These are phyloP conservation scores for Pythium aristosporum DNA, from an alignment of 352 stramenopile species.

Conservation along the genomic window DNA sequence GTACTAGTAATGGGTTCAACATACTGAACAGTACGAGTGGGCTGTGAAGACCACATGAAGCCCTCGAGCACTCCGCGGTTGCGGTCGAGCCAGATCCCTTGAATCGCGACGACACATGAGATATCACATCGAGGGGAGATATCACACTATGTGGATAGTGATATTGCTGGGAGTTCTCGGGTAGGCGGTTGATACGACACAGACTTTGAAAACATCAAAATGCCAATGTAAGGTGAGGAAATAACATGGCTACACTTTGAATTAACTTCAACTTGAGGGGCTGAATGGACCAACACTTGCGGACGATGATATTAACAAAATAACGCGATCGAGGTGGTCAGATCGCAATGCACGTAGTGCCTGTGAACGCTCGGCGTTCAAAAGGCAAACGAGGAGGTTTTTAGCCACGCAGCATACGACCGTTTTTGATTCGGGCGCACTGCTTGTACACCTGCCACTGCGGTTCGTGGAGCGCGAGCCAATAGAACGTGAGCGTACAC, in stretches of 20 bases:
- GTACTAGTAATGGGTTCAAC: too few relatives aligned
- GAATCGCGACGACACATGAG: too few relatives aligned
- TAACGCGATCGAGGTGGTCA: background rate
- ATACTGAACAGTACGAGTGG: too few relatives aligned
- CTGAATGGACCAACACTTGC: too few relatives aligned
- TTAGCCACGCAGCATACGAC: constrained; percentile 3
- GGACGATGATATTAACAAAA: background rate
- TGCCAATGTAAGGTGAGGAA: background rate
- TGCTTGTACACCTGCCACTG: constrained; percentile 35
- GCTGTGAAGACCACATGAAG: too few relatives aligned
- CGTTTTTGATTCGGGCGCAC: constrained; percentile 26
- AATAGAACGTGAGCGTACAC: constrained; percentile 45
- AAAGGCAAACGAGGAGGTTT: background rate
- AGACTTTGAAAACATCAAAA: too few relatives aligned
- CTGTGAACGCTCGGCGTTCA: background rate
- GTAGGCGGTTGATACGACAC: too few relatives aligned
- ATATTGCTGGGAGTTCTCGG: too few relatives aligned
- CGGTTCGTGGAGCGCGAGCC: constrained; percentile 30
- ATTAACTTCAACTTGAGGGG: background rate
- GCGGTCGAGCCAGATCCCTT: too few relatives aligned
- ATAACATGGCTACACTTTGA: background rate
- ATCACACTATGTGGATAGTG: too few relatives aligned
- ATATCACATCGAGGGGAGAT: too few relatives aligned
- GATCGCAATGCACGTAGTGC: background rate
- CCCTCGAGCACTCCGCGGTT: too few relatives aligned